These are phyloP conservation scores for Fusarium piperis DNA, from an alignment of 2,329 filamentous ascomycete genomes.

Conservation along the genomic window DNA sequence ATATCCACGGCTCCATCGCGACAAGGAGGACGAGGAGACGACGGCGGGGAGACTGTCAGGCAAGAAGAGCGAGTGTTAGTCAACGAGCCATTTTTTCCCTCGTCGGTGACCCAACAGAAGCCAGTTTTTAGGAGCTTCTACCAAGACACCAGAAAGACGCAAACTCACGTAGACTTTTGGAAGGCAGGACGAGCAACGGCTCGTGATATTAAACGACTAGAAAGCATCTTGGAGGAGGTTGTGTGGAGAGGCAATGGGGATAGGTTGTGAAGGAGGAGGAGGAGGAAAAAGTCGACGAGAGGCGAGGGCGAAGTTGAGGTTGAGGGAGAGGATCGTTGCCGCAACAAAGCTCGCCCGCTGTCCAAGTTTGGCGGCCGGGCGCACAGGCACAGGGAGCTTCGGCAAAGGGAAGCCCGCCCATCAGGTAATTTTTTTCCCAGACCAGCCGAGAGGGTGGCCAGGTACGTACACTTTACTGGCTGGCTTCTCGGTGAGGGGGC, in stretches of 20 bases:
- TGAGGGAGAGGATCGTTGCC: slow-evolving; percentile 37
- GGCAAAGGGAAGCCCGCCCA: slow-evolving; percentile 36
- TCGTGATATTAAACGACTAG: slow-evolving; percentile 69
- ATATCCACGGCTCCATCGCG: slow-evolving; percentile 67
- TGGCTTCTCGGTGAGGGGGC: slow-evolving; percentile 9
- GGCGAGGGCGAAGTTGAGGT: slow-evolving; percentile 35
- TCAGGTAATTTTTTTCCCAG: slow-evolving; percentile 40
- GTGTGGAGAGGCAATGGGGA: slow-evolving; percentile 42
- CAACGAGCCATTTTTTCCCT: slow-evolving; percentile 35
- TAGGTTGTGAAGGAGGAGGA: slow-evolving; percentile 33
- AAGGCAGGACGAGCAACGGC: slow-evolving; percentile 66
- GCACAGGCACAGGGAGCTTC: slow-evolving; percentile 38
- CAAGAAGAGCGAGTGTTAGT: slow-evolving; percentile 27
- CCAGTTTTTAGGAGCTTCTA: slow-evolving; percentile 27
- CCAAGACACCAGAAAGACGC: slow-evolving; percentile 6
- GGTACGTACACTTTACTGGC: slow-evolving; percentile 19
- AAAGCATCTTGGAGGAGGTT: slow-evolving; percentile 62
- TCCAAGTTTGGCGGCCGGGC: slow-evolving; percentile 34
- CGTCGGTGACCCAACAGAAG: slow-evolving; percentile 14
- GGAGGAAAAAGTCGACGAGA: slow-evolving; percentile 35
- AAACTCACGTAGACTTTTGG: slow-evolving; percentile 62
- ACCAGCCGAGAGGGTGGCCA: slow-evolving; percentile 15
- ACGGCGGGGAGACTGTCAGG: slow-evolving; percentile 59
- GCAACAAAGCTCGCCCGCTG: slow-evolving; percentile 37
- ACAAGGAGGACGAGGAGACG: slow-evolving; percentile 55